Conservation (phyloP, 129 eudicot species). For the Escallonia herrerae region DNA sequence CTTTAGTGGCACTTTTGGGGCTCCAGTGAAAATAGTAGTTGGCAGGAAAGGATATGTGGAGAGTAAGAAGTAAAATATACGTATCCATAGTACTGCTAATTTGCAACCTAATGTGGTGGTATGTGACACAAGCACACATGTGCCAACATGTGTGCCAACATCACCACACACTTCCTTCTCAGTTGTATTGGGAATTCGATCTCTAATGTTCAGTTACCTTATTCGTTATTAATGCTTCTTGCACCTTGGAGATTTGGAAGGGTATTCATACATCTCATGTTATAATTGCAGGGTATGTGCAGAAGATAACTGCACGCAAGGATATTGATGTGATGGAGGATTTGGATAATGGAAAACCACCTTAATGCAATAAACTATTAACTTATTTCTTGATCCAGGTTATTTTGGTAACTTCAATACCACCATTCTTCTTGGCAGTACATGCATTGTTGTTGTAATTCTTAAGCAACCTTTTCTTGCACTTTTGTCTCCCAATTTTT, state of each 20-base stretch:
- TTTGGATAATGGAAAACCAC: constrained; percentile 73
- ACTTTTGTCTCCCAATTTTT: constrained; percentile 3
- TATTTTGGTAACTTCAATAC: constrained; percentile 1
- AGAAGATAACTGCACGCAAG: constrained; percentile 81
- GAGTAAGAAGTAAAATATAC: no score
- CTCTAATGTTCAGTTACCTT: neutral
- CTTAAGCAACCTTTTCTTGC: constrained; percentile 11
- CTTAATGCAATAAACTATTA: constrained; percentile 23
- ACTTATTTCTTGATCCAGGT: neutral
- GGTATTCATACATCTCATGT: neutral
- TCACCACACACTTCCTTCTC: neutral
- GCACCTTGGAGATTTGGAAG: neutral
- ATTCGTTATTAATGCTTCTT: neutral
- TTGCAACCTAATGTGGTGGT: neutral
- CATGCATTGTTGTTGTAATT: constrained; percentile 24
- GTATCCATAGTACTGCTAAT: no score
- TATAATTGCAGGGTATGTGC: constrained; percentile 71
- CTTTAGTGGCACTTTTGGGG: no score
- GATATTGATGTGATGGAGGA: constrained; percentile 91
- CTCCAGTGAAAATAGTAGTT: no score
- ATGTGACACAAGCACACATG: neutral
- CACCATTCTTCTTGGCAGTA: constrained; percentile 15
- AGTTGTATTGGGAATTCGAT: neutral
- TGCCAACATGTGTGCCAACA: neutral
- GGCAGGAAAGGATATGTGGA: no score